Base-by-base conservation (phyloP, 2,329 filamentous ascomycete genomes). In the Scytalidium sp. region DNA sequence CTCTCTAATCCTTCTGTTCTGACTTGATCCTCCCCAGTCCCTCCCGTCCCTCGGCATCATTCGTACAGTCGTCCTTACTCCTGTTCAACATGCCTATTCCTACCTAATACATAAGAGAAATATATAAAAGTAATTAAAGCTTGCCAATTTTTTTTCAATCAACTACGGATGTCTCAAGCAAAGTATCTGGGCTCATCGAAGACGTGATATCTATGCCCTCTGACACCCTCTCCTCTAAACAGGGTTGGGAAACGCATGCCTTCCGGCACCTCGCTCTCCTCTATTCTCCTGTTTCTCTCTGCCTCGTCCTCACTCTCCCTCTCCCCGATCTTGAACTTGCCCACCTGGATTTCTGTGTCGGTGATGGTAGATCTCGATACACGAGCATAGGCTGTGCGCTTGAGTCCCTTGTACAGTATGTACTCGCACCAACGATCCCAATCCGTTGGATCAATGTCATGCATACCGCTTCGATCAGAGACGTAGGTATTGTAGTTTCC, bases 401-500 rank as follows among this genome's bases (percentile, higher is more conserved):
- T 86, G 54, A 99, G 72, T 11, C 85, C 85, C 76, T 97, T 97
- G 78, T 90, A 99, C 21, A 99, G 74, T 57, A 99, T 97, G 70
- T 99, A 99, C 74, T 99, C 93, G 74, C 94, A 99, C 94, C 94
- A 99, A 49, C 94, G 79, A 68, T 99, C 94, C 91, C 91, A 96
- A 67, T 99, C 94, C 3, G 78, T 85, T 0, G 85, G 81, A 64
- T 99, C 94, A 45, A 99, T 94, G 64, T 99, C 94, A 63, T 89
- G 85, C 94, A 99, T 99, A 9, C 91, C 90, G 51, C 88, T 96
- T 50, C 75, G 75, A 47, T 90, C 80, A 50, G 90, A 90, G 20
- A 97, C 94, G 61, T 96, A 97, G 0, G 85, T 96, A 67, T 97
- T 93, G 75, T 99, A 99, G 67, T 99, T 99, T 54, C 94, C 94